phyloP scores from a whole-genome alignment of 2,329 filamentous ascomycete species.

The Fusarium nanum region DNA sequence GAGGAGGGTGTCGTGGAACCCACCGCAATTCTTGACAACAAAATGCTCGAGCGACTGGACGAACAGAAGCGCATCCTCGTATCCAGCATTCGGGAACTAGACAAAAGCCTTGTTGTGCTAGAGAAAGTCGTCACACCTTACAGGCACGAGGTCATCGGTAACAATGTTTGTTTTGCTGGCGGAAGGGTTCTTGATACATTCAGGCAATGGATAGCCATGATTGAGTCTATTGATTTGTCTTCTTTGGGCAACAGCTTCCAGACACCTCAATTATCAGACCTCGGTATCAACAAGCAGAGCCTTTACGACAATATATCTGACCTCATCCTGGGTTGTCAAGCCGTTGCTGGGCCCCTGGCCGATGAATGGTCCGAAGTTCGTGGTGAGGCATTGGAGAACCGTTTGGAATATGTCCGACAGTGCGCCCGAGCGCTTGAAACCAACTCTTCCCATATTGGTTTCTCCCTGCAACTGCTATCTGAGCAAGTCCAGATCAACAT shows the following conservation, averaged over 20 bases:
- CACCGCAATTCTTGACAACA: slow-evolving; percentile 77
- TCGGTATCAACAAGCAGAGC: slow-evolving; percentile 90
- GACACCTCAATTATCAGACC: slow-evolving; percentile 87
- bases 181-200: slow-evolving; percentile 88
- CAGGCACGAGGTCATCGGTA: slow-evolving; percentile 82
- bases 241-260: slow-evolving; percentile 81
- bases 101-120: slow-evolving; percentile 80
- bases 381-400: slow-evolving; percentile 87
- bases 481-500: slow-evolving; percentile 76
- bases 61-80: slow-evolving; percentile 87
- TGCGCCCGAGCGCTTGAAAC: slow-evolving; percentile 85
- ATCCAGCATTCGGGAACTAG: slow-evolving; percentile 86
- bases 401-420: slow-evolving; percentile 81
- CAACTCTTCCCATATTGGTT: slow-evolving; percentile 87
- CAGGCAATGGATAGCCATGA: slow-evolving; percentile 86
- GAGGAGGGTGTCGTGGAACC: slow-evolving; percentile 80
- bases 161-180: slow-evolving; percentile 82
- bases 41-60: slow-evolving; percentile 84
- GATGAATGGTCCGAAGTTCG: slow-evolving; percentile 97
- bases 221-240: slow-evolving; percentile 92
- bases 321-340: slow-evolving; percentile 86
- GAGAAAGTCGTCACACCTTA: slow-evolving; percentile 85
- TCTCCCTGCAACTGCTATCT: slow-evolving; percentile 86
- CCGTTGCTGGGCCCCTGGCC: slow-evolving; percentile 87
- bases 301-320: slow-evolving; percentile 95